Evolutionary conservation across 78 protist species (phyloP), one percentile per base, ranked within the genome.

Genomic region (Guillardia theta): DNA sequence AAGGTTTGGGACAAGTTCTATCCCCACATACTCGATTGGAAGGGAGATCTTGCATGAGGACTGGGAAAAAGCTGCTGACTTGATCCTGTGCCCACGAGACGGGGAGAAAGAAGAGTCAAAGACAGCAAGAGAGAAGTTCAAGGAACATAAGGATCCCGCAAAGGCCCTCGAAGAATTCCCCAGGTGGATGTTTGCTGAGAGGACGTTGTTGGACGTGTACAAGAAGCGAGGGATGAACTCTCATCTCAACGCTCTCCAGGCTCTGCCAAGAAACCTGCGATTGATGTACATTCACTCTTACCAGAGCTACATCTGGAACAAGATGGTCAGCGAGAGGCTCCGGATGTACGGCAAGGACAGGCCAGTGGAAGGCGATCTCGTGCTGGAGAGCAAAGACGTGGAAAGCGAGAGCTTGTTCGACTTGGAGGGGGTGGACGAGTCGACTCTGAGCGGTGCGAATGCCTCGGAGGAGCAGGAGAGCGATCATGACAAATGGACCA

Each of bases 41-140:
- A 36, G 6, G n/a, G 83, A 36, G 83, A 24, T 70, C 46, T 43
- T 70, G n/a, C 6, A 6, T 1, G 83, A 24, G 4, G 83, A 70
- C 36, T 70, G 33, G 45, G 83, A 24, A 22, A 33, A 24, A 43
- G 83, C 83, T 24, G 83, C 83, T 24, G 45, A 70, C 41, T 43
- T 70, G 46, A 33, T 70, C 83, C 83, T 70, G 27, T 22, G 9
- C 36, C 83, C 83, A 15, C 83, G 83, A 36, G 83, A 24, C 1
- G 83, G 83, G 46, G 83, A 70, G 83, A 70, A 70, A 33, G 83
- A 70, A 43, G 83, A n/a, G n/a, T n/a, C n/a, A n/a, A n/a, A n/a
- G n/a, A n/a, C n/a, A n/a, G n/a, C n/a, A n/a, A n/a, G n/a, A n/a
- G n/a, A n/a, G n/a, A n/a, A n/a, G n/a, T n/a, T n/a, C n/a, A n/a